Evolutionary conservation across 2,329 filamentous ascomycete genomes (phyloP), one percentile per base, ranked within the genome.

Genomic region (Pseudogymnoascus sp.): DNA sequence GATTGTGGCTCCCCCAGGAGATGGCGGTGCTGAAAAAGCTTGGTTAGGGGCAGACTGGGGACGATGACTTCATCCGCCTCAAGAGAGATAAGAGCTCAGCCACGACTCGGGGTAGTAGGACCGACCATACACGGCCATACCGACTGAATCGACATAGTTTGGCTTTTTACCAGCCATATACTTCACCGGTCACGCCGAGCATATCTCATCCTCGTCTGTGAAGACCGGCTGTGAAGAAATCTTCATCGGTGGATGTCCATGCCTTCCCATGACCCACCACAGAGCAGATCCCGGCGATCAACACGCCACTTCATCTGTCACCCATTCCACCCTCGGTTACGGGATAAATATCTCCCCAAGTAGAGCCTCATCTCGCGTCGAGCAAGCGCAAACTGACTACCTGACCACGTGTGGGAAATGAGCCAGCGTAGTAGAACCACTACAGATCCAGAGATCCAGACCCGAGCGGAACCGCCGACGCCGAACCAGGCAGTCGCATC

Each of bases 231-330:
- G 25, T 31, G 23, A 52, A 52, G 12, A 28, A 40, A 52, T 52
- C 23, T 52, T 52, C 45, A n/a, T 9, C 7, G 8, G 14, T 28
- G 45, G 45, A 11, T 52, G 23, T 31, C 23, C 21, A 49, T 28
- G 23, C 23, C 7, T 16, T 28, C 8, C 45, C 14, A 52, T 52
- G 16, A 31, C 23, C 3, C 28, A 52, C 23, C 23, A 28, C 23
- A 31, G 21, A 16, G 23, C 21, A 49, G 45, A 52, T 52, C 45
- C 23, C 14, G 45, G 4, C 45, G 45, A 52, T 52, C 45, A 52
- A 16, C 45, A 52, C 45, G 23, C 45, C 45, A 52, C 45, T 31
- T 16, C n/a, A 52, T 45, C 45, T 52, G 45, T 52, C 45, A 52
- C 45, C 23, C 45, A 52, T 31, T 31, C 23, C 23, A 52, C 23